Conservation (phyloP, 805 yeast species). For the Brettanomyces sp. region DNA sequence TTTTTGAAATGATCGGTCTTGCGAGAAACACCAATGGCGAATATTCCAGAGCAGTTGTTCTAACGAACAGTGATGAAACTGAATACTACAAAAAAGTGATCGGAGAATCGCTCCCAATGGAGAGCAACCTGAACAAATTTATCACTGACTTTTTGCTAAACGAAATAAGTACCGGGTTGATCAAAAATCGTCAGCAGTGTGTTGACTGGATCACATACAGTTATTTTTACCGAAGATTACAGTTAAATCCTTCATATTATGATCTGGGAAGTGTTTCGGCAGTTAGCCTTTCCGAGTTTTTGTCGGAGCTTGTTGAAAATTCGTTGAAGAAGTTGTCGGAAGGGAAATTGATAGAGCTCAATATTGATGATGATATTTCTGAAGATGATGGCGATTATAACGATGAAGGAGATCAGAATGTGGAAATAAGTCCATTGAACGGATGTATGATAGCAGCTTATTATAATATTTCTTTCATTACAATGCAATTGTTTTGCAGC, state of each 20-base stretch:
- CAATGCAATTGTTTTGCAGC: constrained; percentile 52
- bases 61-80: constrained; percentile 46
- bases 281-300: constrained; percentile 65
- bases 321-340: constrained; percentile 54
- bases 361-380: constrained; percentile 17
- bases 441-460: constrained; percentile 71
- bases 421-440: constrained; percentile 49
- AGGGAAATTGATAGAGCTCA: constrained; percentile 53
- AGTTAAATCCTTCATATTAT: constrained; percentile 79
- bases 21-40: constrained; percentile 21
- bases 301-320: constrained; percentile 76
- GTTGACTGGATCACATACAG: constrained; percentile 86
- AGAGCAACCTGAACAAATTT: constrained; percentile 54
- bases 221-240: constrained; percentile 72
- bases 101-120: constrained; percentile 70
- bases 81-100: constrained; percentile 66
- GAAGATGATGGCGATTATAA: constrained; percentile 21
- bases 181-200: constrained; percentile 70
- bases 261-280: constrained; percentile 61
- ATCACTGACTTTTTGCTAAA: constrained; percentile 62
- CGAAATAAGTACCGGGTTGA: constrained; percentile 61
- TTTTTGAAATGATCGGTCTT: constrained; percentile 57
- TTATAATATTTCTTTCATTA: constrained; percentile 52
- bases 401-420: constrained; percentile 29
- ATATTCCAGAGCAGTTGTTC: constrained; percentile 38